Evolutionary conservation across 1,139 yeast species (phyloP), one percentile per base, ranked within the genome.

Genomic region (Hansenula lynferdii): DNA sequence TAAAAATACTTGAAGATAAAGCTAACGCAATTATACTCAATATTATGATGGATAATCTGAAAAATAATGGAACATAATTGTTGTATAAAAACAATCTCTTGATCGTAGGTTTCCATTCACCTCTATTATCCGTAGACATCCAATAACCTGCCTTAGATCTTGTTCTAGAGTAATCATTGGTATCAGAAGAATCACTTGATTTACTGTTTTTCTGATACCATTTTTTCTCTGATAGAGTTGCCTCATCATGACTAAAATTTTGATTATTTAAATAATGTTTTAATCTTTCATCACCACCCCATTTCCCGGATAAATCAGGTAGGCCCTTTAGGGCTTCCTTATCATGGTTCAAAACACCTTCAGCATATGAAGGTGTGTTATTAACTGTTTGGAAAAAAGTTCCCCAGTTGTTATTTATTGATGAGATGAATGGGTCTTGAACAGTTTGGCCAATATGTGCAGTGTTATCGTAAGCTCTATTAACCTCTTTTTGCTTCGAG

Each of bases 41-140:
- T 10, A 78, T 58, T 32, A 86, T 71, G 36, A 85, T 85, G 38
- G 82, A 66, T 3, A 86, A 63, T 46, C 97, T 69, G 47, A 90
- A 70, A 14, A 85, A 70, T 37, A 92, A 67, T 1, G 97, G 97
- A 8, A 89, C 71, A 50, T 85, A 77, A 12, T 95, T 94, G 56
- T 85, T 86, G 49, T 79, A 78, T 40, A 86, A 70, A 34, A 89
- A 66, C 15, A 83, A 64, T 34, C 79, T 66, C 40, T 68, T 68
- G 17, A 86, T 53, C 21, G 74, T 69, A 3, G 94, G 90, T 40
- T 72, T 65, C 73, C 85, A 75, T 48, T 78, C 78, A 36, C 76
- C 77, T 43, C 82, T 67, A 48, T 80, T 80, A 43, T 75, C 80
- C 34, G 74, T 67, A 42, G 80, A 71, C 75, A 79, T 75, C 85